Base-by-base conservation (phyloP, 1,284 basidiomycete genomes). In the Rugosomyces carneus region DNA sequence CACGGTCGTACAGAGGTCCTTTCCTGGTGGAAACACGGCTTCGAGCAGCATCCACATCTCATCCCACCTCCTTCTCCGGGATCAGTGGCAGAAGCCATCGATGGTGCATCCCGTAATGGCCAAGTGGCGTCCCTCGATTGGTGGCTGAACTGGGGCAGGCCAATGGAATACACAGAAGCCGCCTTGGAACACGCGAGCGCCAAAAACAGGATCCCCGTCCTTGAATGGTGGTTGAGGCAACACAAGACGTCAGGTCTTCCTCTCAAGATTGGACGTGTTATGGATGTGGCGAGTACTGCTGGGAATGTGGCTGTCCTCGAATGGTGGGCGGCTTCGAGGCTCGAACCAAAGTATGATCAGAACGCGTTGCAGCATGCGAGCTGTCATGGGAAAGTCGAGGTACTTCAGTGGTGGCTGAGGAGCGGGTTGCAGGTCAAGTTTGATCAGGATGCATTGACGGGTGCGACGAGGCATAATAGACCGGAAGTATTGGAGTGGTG, bases 401-500 rank as follows among this genome's bases (percentile, higher is more conserved):
- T 89, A 13, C 64, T 92, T 50, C 70, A 87, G 55, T 92, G 89
- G 89, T 91, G 89, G 89, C 60, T 84, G 35, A 75, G 76, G 18
- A 85, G 82, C 53, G 84, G 84, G 13, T 61, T 89, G 37, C 82
- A 84, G 57, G 67, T 90, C 48, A 73, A 81, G 34, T 91, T 85
- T 60, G 87, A 92, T 60, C 80, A 79, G 51, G 88, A 91, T 48
- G 81, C 79, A 7, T 68, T 92, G 46, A 78, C 76, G 3, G 81
- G 84, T 26, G 88, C 89, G 23, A 90, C 89, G 20, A 71, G 81
- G 52, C 80, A 89, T 61, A 86, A 89, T 53, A 74, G 82, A 34
- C 80, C 83, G n/a, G 83, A 85, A 55, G 84, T 88, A 18, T 67
- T 92, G 23, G 81, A 88, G 51, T 92, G 89, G 89, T 92, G 89